phyloP scores from a whole-genome alignment of 164 flowering plant species.

The Piper longum region DNA sequence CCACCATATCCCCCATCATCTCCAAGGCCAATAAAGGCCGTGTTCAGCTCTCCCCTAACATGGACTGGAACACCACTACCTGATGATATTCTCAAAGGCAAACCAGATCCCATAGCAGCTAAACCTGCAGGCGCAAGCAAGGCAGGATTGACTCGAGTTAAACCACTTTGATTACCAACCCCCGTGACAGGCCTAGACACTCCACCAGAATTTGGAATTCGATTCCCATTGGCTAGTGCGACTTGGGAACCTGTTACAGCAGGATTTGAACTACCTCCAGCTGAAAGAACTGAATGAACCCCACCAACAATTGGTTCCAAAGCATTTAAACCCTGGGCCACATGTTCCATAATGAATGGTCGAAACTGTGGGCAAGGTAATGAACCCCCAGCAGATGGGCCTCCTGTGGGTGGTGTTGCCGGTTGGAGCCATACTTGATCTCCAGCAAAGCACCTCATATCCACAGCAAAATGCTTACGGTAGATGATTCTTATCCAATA shows the following conservation, averaged over 20 bases:
- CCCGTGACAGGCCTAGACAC: conserved; percentile 30
- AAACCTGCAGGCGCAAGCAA: conserved; percentile 40
- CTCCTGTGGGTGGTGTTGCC: conserved; percentile 93
- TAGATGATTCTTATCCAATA: conserved; percentile 95
- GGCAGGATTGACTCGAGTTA: conserved; percentile 45
- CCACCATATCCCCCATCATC: conserved; percentile 99
- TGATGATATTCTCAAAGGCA: conserved; percentile 60
- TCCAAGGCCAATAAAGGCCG: conserved; percentile 99
- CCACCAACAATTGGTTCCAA: conserved; percentile 58
- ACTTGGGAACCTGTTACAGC: conserved; percentile 36
- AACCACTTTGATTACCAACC: conserved; percentile 31
- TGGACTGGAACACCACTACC: conserved; percentile 71
- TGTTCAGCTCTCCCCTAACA: conserved; percentile 88
- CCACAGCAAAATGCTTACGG: conserved; percentile 86
- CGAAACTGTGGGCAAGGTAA: conserved; percentile 97
- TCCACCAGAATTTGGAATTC: conserved; percentile 38
- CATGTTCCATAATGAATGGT: conserved; percentile 99
- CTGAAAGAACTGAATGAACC: conserved; percentile 39
- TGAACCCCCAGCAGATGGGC: conserved; percentile 82
- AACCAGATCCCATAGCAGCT: conserved; percentile 34
- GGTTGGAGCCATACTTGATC: conserved; percentile 99
- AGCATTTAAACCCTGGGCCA: conserved; percentile 90
- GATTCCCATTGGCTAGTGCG: conserved; percentile 36
- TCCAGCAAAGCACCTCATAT: conserved; percentile 99
- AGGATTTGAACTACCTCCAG: conserved; percentile 32